Percentiles rank a stretch among this genome's conserved stretches.
These are phyloP conservation scores for Hypoxylon sp. DNA, from an alignment of 2,329 filamentous ascomycete genomes.

Conservation along the genomic window DNA sequence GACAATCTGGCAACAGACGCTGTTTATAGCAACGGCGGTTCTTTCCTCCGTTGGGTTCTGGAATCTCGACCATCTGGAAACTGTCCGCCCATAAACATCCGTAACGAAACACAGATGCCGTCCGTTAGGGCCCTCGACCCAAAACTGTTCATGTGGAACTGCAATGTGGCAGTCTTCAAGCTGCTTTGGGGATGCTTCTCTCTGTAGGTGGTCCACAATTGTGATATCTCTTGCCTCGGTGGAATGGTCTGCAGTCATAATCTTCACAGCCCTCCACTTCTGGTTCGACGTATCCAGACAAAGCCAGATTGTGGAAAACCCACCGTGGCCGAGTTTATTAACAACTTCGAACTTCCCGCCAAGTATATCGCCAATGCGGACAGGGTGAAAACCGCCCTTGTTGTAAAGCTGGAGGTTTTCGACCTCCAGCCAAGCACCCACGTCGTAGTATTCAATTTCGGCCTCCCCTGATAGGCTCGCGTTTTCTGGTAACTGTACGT, in stretches of 20 bases:
- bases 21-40: not conserved
- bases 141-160: conserved; percentile 31
- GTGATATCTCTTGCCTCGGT: conserved; percentile 10
- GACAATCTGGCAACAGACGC: not conserved
- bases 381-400: not conserved
- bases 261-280: conserved; percentile 21
- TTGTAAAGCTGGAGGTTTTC: not conserved
- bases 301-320: conserved; percentile 27
- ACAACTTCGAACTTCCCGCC: conserved; percentile 24
- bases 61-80: not conserved
- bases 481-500: not conserved
- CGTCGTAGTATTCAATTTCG: not conserved
- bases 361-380: not conserved
- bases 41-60: not conserved
- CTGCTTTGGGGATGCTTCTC: conserved; percentile 1
- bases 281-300: conserved; percentile 15
- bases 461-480: not conserved
- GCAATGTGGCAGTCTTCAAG: conserved; percentile 20
- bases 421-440: not conserved
- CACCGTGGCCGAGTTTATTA: conserved; percentile 23
- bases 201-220: not conserved
- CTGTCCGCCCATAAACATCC: conserved; percentile 20
- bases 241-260: conserved; percentile 28
- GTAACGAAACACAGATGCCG: conserved; percentile 31
- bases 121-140: conserved; percentile 31